Percentiles rank a stretch among this genome's conserved stretches.
Conservation (phyloP, 1,139 yeast species). For the Casaregolazyma lundiana region DNA sequence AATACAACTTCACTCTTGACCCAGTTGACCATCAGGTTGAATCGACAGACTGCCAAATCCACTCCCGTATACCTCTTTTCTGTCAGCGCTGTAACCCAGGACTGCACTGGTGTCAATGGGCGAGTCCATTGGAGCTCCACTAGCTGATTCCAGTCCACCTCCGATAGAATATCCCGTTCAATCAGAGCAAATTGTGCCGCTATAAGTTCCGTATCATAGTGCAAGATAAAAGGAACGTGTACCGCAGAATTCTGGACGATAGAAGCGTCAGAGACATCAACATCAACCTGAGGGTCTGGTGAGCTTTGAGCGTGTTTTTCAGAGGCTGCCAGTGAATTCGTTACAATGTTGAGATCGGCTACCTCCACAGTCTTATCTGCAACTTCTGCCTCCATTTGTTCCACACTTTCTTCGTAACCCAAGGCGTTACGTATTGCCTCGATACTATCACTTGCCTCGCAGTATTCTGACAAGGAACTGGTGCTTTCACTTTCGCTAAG, state of each 20-base stretch:
- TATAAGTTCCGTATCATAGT: slow-evolving; percentile 58
- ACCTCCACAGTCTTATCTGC: neutral
- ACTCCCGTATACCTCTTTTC: slow-evolving; percentile 62
- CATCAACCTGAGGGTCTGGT: neutral
- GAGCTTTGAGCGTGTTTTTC: neutral
- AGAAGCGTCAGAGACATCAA: neutral
- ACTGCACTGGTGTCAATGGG: slow-evolving; percentile 62
- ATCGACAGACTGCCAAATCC: slow-evolving; percentile 79
- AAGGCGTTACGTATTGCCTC: neutral
- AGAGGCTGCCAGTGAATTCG: neutral
- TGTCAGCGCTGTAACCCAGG: slow-evolving; percentile 78
- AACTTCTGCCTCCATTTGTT: neutral
- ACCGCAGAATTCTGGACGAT: neutral
- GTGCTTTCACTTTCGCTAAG: neutral
- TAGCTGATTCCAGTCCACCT: slow-evolving; percentile 89
- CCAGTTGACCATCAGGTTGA: slow-evolving; percentile 86
- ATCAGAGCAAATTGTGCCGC: slow-evolving; percentile 81
- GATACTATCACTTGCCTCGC: neutral
- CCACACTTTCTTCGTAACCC: neutral
- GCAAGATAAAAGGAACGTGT: slow-evolving; percentile 81
- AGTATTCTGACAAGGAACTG: neutral
- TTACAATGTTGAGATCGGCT: neutral
- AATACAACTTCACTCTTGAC: slow-evolving; percentile 79
- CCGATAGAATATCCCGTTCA: slow-evolving; percentile 77
- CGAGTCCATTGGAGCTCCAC: slow-evolving; percentile 73